Evolutionary conservation across 352 stramenopile genomes (phyloP), one percentile per base, ranked within the genome.

Genomic region (Phytophthora podocarpi): DNA sequence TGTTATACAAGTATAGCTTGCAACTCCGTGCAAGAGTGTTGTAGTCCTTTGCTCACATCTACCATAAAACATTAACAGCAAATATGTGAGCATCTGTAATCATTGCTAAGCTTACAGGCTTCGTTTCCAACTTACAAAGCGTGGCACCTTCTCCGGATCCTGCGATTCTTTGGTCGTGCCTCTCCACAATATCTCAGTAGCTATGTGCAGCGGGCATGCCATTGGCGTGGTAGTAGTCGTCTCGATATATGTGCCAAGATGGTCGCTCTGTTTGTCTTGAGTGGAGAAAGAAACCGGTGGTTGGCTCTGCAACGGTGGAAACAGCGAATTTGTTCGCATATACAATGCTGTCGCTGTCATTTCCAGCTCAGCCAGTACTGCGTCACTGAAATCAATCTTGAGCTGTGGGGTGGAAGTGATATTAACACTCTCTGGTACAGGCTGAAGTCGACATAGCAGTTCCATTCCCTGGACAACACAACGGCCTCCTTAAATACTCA

Each of bases 11-110:
- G 16, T 57, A 40, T 7, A 63, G 48, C 20, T 56, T 50, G 34
- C 59, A 71, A 24, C 59, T 71, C 45, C 53, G 59, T 4, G 53
- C 56, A 16, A 64, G 6, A 21, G 63, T 58, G 15, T 71, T 62
- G 27, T 23, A 30, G 27, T 49, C 40, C 39, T 59, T 58, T 4
- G 56, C 28, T 30, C 46, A 37, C 21, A 65, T 41, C 46, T 65
- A 34, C 2, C 3, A 28, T 23, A 5, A 51, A 36, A 28, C 15
- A 26, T 15, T 26, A 48, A 9, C 21, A 13, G 7, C 16, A 18
- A n/a, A n/a, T n/a, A n/a, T n/a, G n/a, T n/a, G n/a, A n/a, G n/a
- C n/a, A n/a, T n/a, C n/a, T n/a, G n/a, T n/a, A n/a, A n/a, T n/a
- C n/a, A n/a, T n/a, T n/a, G n/a, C n/a, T n/a, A n/a, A n/a, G n/a